Base-by-base conservation (phyloP, 2,329 filamentous ascomycete species). In the Epichloe festucae region DNA sequence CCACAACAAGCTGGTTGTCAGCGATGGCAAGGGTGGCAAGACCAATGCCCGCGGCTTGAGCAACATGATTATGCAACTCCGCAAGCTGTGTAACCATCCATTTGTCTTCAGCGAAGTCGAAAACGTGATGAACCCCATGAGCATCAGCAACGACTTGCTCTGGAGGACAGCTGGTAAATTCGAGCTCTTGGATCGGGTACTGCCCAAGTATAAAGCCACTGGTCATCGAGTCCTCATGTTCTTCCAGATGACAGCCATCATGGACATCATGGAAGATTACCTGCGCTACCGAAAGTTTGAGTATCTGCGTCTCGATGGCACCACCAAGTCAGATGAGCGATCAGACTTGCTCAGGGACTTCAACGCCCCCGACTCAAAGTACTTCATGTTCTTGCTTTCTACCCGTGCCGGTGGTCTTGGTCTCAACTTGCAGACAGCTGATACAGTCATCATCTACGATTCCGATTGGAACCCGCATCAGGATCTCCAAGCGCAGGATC, bases 221-320 rank as follows among this genome's bases (percentile, higher is more conserved):
- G 89, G 89, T 15, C 93, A 98, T 79, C 86, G 93, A 69, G 89
- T 97, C 31, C 76, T 98, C 67, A 97, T 98, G 87, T 98, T 98
- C 79, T 98, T 98, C 77, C 93, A 98, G 68, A 98, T 98, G 93
- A 98, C 93, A 4, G 90, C 95, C 55, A 98, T 98, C 65, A 98
- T 98, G 93, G 95, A 98, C 70, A 98, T 98, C 63, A 97, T 98
- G 93, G 93, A 98, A 62, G 93, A 98, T 66, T 98, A 95, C 67
- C 71, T 98, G 56, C 85, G 91, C 3, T 85, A 89, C 63, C 81
- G 88, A 57, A 85, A 84, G 46, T 76, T 95, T 59, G 78, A 86
- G 62, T 98, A 95, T 65, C 77, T 98, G 58, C 89, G 93, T 65
- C 76, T 98, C 54, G 93, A 98, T 63, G 93, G 93, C 73, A 93